Conservation (phyloP, 495 filamentous ascomycete genomes). For the Podospora pseudopauciseta region DNA sequence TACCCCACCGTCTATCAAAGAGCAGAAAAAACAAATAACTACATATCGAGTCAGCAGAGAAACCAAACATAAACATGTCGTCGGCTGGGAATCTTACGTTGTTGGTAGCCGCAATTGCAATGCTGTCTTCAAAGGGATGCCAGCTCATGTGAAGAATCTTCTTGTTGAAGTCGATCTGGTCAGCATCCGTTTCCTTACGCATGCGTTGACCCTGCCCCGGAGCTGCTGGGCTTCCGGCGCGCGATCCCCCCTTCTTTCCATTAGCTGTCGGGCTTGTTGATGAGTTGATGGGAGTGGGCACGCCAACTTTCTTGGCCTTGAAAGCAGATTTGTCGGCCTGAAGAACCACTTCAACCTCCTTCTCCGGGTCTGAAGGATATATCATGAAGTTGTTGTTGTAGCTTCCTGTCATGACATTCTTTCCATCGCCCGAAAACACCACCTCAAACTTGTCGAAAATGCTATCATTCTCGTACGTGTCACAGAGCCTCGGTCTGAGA, state of each 20-base stretch:
- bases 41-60: conserved; percentile 23
- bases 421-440: conserved; percentile 95
- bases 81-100: conserved; percentile 61
- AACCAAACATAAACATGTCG: conserved; percentile 31
- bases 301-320: conserved; percentile 99
- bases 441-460: conserved; percentile 99
- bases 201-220: conserved; percentile 83
- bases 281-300: conserved; percentile 93
- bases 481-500: conserved; percentile 87
- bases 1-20: conserved; percentile 51
- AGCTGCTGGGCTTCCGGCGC: conserved; percentile 85
- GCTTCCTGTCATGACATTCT: conserved; percentile 98
- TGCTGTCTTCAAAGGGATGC: conserved; percentile 99
- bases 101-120: conserved; percentile 98
- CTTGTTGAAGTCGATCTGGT: conserved; percentile 99
- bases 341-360: conserved; percentile 94
- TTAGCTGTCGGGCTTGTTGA: conserved; percentile 65
- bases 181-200: conserved; percentile 98
- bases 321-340: conserved; percentile 99
- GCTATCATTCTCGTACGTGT: conserved; percentile 98
- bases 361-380: conserved; percentile 91
- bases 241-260: conserved; percentile 76
- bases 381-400: conserved; percentile 99
- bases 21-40: conserved; percentile 99
- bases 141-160: conserved; percentile 99